Conservation (phyloP, 805 yeast species). For the Cyberlindnera petersonii region DNA sequence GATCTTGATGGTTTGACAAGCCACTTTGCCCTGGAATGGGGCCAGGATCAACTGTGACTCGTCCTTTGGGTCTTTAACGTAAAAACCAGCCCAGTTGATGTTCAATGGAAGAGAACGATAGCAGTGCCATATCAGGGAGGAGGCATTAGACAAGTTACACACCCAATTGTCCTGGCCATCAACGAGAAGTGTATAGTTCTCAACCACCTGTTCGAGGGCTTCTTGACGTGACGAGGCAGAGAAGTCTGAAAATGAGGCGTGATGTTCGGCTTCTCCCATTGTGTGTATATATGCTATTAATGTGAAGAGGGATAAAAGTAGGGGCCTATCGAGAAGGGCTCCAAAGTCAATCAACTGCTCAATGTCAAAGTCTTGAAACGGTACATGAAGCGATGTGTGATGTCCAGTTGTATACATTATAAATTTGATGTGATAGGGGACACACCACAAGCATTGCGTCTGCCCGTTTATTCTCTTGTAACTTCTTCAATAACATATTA, state of each 20-base stretch:
- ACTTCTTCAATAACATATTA: too few species aligned
- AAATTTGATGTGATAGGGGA: too few species aligned
- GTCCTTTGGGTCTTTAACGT: conserved; percentile 41
- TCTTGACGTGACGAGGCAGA: conserved; percentile 41
- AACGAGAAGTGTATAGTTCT: conserved; percentile 62
- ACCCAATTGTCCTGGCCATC: conserved; percentile 77
- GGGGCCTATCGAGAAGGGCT: too few species aligned
- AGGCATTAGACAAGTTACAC: conserved; percentile 79
- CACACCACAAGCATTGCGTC: too few species aligned
- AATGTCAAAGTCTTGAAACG: too few species aligned
- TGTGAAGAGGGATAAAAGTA: too few species aligned
- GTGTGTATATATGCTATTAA: too few species aligned
- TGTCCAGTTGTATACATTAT: too few species aligned
- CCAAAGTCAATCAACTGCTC: too few species aligned
- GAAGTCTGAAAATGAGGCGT: conserved; percentile 73
- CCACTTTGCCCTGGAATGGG: conserved; percentile 96
- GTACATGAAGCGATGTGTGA: too few species aligned
- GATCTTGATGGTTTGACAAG: conserved; percentile 76
- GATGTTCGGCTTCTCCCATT: conserved; percentile 38
- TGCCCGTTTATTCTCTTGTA: too few species aligned
- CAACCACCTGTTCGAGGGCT: conserved; percentile 51
- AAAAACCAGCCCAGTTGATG: conserved; percentile 95
- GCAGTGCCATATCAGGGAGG: conserved; percentile 86
- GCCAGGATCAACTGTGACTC: conserved; percentile 61
- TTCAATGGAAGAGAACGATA: conserved; percentile 54